Evolutionary conservation across 192 early-diverging fungal genomes (phyloP).

Genomic region (Gigaspora rosea): DNA sequence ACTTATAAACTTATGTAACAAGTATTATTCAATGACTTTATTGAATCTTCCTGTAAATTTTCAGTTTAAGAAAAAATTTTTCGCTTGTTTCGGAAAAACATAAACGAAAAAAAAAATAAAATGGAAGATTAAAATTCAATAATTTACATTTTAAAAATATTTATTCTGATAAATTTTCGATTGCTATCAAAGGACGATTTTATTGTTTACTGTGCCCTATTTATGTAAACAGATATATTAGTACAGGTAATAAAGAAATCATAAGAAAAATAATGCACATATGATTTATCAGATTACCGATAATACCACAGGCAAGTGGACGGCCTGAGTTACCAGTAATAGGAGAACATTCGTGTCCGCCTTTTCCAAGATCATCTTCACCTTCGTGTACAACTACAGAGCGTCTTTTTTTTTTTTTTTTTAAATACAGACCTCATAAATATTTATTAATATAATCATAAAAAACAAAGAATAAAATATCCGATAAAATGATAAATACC

Average conservation of each 20-base stretch:
- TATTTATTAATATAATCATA: not conserved
- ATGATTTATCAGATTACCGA: slow-evolving; percentile 55
- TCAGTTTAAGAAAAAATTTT: no score
- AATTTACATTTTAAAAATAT: no score
- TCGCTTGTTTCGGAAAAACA: no score
- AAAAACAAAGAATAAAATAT: not conserved
- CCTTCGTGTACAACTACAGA: slow-evolving; percentile 83
- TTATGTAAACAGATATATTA: not conserved
- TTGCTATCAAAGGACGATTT: no score
- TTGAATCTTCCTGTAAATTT: no score
- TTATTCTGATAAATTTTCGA: no score
- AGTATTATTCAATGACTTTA: no score
- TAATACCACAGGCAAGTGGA: slow-evolving; percentile 87
- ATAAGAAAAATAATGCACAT: not conserved
- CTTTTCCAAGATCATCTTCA: slow-evolving; percentile 84
- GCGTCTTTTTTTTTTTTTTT: slow-evolving; percentile 53
- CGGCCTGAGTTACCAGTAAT: slow-evolving; percentile 88
- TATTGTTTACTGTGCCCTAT: no score
- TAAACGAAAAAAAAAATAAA: no score
- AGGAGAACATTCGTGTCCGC: slow-evolving; percentile 69
- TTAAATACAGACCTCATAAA: not conserved
- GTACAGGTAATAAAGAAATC: not conserved
- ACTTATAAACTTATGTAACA: no score
- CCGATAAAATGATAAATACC: slow-evolving; percentile 51
- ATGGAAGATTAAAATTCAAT: no score